A percentile compares a stretch with the other conserved stretches of the same genome.
phyloP scores from a whole-genome alignment of 2,329 filamentous ascomycete genomes.

The Pseudogymnoascus pannorum region DNA sequence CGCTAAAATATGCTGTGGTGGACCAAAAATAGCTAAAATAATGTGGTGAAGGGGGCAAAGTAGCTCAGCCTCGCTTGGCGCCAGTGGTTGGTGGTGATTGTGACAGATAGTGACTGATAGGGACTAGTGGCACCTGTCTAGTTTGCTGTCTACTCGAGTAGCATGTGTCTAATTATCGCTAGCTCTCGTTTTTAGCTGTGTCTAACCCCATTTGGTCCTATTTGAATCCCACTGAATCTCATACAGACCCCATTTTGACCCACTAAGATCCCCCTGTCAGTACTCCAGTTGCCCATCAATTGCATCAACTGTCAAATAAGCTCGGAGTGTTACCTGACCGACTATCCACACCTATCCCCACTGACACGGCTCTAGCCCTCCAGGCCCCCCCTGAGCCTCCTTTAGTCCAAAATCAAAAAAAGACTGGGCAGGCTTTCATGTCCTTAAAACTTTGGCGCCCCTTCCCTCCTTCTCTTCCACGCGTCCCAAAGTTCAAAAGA shows the following conservation, averaged over 20 bases:
- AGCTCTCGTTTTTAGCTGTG: neutral
- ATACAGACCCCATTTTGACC: neutral
- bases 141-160: no score
- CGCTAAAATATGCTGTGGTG: neutral
- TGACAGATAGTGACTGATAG: neutral
- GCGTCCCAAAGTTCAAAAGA: neutral
- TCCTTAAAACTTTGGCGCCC: neutral
- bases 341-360: neutral
- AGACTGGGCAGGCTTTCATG: neutral
- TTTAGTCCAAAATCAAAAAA: neutral
- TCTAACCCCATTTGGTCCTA: neutral
- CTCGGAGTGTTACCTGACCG: neutral
- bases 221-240: neutral
- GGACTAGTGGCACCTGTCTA: neutral
- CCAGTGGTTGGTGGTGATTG: neutral
- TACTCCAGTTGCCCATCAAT: neutral
- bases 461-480: neutral
- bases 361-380: neutral
- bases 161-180: neutral
- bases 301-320: conserved; percentile 6
- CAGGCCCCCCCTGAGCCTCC: conserved; percentile 2
- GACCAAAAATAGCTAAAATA: neutral
- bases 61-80: neutral
- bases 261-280: neutral
- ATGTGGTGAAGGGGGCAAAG: neutral